Base-by-base conservation (phyloP, 192 early-diverging fungal genomes). In the Rhizophlyctis rosea region DNA sequence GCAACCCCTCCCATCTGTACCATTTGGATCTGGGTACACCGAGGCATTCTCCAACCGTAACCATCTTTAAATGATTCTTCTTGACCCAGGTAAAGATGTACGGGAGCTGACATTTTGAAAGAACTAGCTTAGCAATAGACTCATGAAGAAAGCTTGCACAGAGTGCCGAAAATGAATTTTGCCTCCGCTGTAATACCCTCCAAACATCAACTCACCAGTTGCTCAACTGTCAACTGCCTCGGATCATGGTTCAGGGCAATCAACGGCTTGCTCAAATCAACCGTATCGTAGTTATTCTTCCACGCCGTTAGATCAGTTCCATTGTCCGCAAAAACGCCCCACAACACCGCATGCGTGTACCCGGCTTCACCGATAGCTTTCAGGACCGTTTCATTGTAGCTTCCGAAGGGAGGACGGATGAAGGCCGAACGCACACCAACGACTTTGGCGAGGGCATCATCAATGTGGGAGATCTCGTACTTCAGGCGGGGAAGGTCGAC, bases 381-480 rank as follows among this genome's bases (percentile, higher is more conserved):
- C 39, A 44, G 18, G 9, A 18, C 18, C 39, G 7, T 7, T 7
- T 18, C 39, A 44, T 44, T 44, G 39, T 44, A 44, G 9, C 18
- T 18, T 7, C 65, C 65, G 24, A 29, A 62, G 3, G 65, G 65
- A 3, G 57, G 47, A 34, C 65, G 65, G 35, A 67, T 30, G 50
- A 54, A 61, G 0, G 11, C 2, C 5, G 65, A 58, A 23, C 23
- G 31, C 7, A 30, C 16, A 4, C 65, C 65, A 34, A 62, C 4
- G 53, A 62, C 55, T n/a, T 36, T 77, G 28, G 71, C 59, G 54
- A 89, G 79, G 18, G 73, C 75, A 53, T 73, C 73, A 49, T 85
- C 81, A 50, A 78, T 75, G 56, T 76, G 79, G 54, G 79, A 72
- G 47, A 86, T 72, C 65, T 89, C 84, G 47, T 82, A 79, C 33